Evolutionary conservation across 768 basidiomycete species (phyloP).

Genomic region (Tricholoma sp.): DNA sequence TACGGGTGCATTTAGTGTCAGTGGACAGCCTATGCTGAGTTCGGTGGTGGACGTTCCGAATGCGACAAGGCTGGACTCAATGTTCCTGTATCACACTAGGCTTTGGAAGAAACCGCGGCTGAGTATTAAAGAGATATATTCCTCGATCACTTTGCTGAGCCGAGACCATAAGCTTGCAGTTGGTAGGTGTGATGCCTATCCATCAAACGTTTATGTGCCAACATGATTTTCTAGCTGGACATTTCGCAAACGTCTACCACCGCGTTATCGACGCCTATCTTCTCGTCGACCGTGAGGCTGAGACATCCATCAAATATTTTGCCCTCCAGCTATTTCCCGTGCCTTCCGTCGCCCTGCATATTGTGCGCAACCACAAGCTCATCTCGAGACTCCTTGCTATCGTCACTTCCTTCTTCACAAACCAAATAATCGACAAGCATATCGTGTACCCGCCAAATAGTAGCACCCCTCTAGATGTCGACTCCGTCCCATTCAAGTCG

Average conservation of each 20-base stretch:
- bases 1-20: constrained; percentile 37
- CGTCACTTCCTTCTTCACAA: constrained; percentile 89
- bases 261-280: constrained; percentile 88
- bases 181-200: constrained; percentile 43
- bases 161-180: constrained; percentile 71
- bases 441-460: constrained; percentile 42
- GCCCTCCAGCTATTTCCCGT: constrained; percentile 91
- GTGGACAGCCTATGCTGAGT: constrained; percentile 27
- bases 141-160: constrained; percentile 65
- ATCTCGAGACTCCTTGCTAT: constrained; percentile 75
- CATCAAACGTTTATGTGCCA: background rate
- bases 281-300: constrained; percentile 88
- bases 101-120: constrained; percentile 83
- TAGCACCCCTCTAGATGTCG: constrained; percentile 58
- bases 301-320: constrained; percentile 92
- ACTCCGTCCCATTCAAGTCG: constrained; percentile 83
- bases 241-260: constrained; percentile 82
- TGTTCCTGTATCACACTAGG: constrained; percentile 72
- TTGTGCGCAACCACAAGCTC: constrained; percentile 69
- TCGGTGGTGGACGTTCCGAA: constrained; percentile 41
- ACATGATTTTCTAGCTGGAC: constrained; percentile 49
- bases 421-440: constrained; percentile 73
- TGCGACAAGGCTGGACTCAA: constrained; percentile 54
- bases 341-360: constrained; percentile 75
- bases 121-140: constrained; percentile 79